phyloP scores from a whole-genome alignment of 2,329 filamentous ascomycete genomes.

The Microdochium paspali region DNA sequence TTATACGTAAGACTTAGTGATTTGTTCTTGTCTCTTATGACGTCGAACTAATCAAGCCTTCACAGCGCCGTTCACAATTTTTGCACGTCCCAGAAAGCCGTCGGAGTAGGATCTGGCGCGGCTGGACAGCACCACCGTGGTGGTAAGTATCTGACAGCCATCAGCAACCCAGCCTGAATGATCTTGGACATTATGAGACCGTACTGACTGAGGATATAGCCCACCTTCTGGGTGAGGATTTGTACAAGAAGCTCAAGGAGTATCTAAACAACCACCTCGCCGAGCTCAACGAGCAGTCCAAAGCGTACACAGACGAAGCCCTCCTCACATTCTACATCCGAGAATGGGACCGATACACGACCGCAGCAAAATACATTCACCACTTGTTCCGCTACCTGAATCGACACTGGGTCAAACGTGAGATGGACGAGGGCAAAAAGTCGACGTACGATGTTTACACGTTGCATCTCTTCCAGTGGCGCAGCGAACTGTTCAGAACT shows the following conservation, averaged over 20 bases:
- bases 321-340: conserved; percentile 88
- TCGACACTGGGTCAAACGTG: conserved; percentile 96
- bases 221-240: conserved; percentile 87
- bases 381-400: conserved; percentile 95
- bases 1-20: conserved; percentile 59
- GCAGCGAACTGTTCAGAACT: conserved; percentile 75
- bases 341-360: conserved; percentile 94
- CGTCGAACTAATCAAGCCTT: conserved; percentile 28
- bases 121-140: conserved; percentile 55
- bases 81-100: conserved; percentile 93
- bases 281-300: conserved; percentile 62
- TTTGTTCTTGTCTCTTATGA: not conserved
- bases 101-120: conserved; percentile 40
- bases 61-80: conserved; percentile 89
- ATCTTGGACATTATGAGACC: too few relatives aligned
- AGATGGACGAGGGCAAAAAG: conserved; percentile 98
- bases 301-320: conserved; percentile 79
- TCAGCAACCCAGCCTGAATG: not conserved
- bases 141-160: conserved; percentile 35
- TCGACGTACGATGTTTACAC: conserved; percentile 98
- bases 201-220: conserved; percentile 41
- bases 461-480: conserved; percentile 91
- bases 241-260: conserved; percentile 83
- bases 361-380: conserved; percentile 93
- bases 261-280: conserved; percentile 75